A percentile compares a stretch with the other conserved stretches of the same genome.
Conservation (phyloP, 352 stramenopile species). For the Phytophthora agathidicida region DNA sequence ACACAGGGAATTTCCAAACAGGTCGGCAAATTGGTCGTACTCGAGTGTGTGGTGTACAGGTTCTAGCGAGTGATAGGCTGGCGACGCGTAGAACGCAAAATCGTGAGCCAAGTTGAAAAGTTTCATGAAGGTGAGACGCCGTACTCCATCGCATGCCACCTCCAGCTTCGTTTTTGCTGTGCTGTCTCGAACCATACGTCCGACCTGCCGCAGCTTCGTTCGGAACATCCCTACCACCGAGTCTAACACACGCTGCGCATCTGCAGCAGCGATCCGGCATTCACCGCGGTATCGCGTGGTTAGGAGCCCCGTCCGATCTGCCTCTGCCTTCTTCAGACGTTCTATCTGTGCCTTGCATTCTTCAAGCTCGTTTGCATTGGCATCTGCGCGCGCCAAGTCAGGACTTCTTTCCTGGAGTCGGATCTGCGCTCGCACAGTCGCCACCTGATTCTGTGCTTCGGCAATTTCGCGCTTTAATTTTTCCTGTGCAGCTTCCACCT, state of each 20-base stretch:
- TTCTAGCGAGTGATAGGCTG: constrained; percentile 52
- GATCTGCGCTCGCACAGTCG: constrained; percentile 51
- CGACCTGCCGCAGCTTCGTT: constrained; percentile 55
- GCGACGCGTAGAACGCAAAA: constrained; percentile 60
- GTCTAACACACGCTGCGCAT: constrained; percentile 57
- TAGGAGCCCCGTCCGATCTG: constrained; percentile 51
- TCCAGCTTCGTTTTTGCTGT: constrained; percentile 31
- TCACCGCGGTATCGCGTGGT: constrained; percentile 58
- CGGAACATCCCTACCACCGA: constrained; percentile 49
- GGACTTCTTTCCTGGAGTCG: constrained; percentile 66
- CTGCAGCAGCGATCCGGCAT: constrained; percentile 56
- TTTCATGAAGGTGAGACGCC: constrained; percentile 71
- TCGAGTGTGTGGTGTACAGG: constrained; percentile 47
- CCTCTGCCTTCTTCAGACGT: constrained; percentile 51
- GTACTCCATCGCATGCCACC: constrained; percentile 59
- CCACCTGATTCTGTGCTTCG: constrained; percentile 52
- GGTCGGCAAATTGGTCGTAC: constrained; percentile 56
- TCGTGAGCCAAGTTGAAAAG: constrained; percentile 55
- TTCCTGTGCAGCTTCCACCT: constrained; percentile 58
- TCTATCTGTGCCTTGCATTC: constrained; percentile 54
- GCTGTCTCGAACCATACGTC: constrained; percentile 21
- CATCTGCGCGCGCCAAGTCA: constrained; percentile 52
- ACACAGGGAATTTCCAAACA: constrained; percentile 70
- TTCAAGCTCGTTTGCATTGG: constrained; percentile 55
- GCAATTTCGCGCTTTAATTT: constrained; percentile 51